Percentiles rank a stretch among this genome's conserved stretches.
Evolutionary conservation across 225 moss, liverwort and hornwort genomes (phyloP).

Genomic region (Antitrichia curtipendula): DNA sequence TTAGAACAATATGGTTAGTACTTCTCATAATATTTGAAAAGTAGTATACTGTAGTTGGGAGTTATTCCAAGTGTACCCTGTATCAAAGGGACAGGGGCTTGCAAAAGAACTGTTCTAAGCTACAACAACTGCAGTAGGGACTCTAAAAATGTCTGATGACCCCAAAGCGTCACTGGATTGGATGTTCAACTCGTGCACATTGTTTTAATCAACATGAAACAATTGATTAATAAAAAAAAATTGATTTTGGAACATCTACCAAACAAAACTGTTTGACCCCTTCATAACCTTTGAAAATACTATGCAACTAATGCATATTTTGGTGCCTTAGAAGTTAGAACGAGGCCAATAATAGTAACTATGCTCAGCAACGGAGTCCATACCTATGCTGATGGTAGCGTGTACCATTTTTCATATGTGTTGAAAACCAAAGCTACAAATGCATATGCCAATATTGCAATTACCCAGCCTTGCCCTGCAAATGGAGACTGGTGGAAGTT

Average conservation of each 20-base stretch:
- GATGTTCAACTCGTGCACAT: not conserved
- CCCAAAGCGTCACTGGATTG: not conserved
- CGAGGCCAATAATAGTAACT: not conserved
- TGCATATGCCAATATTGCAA: constrained; percentile 24
- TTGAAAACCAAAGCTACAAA: constrained; percentile 29
- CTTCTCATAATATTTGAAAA: not conserved
- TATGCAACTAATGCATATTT: not conserved
- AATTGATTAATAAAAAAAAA: too few relatives aligned
- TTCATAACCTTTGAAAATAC: not conserved
- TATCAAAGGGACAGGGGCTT: not conserved
- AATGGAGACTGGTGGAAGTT: constrained; percentile 40
- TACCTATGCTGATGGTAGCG: constrained; percentile 3
- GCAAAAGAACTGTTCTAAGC: not conserved
- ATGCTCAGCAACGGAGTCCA: not conserved
- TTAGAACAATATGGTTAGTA: not conserved
- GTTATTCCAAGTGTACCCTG: not conserved
- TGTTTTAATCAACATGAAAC: not conserved
- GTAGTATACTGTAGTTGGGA: not conserved
- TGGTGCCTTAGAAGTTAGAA: too few relatives aligned
- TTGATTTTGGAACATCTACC: not conserved
- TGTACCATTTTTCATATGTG: constrained; percentile 20
- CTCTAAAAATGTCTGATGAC: not conserved
- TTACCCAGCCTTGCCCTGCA: constrained; percentile 30
- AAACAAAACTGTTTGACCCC: not conserved
- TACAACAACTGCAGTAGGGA: not conserved